These are phyloP conservation scores for Solanum hybrid DNA, from an alignment of 305 asterid species.

Conservation along the genomic window DNA sequence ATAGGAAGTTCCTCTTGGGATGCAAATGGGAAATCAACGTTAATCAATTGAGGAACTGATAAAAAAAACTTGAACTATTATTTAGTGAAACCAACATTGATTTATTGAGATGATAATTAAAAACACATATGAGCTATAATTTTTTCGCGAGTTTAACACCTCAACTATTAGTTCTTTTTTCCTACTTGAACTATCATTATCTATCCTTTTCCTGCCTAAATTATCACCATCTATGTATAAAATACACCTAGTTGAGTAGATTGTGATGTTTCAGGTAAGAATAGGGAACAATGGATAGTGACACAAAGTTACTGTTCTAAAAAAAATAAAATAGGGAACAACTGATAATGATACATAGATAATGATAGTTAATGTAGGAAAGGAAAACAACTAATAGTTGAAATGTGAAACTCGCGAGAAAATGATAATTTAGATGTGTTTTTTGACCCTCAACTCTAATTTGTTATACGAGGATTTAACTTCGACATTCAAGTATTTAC, in stretches of 20 bases:
- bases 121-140: background rate
- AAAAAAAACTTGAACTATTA: background rate
- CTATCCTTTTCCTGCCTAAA: background rate
- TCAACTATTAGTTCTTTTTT: background rate
- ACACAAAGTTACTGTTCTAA: background rate
- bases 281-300: background rate
- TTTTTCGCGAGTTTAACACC: background rate
- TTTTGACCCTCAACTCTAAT: background rate
- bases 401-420: background rate
- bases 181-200: background rate
- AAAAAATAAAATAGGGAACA: background rate
- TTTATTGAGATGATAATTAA: background rate
- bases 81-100: background rate
- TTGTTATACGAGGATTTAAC: background rate
- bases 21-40: background rate
- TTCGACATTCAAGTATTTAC: background rate
- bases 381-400: background rate
- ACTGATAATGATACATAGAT: background rate
- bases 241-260: background rate
- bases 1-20: background rate
- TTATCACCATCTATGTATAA: background rate
- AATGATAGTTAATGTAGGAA: background rate
- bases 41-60: background rate
- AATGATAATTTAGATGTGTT: background rate
- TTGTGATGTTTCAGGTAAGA: background rate